Evolutionary conservation across 352 stramenopile species (phyloP), one percentile per base, ranked within the genome.

Genomic region (Phytophthora uliginosa): DNA sequence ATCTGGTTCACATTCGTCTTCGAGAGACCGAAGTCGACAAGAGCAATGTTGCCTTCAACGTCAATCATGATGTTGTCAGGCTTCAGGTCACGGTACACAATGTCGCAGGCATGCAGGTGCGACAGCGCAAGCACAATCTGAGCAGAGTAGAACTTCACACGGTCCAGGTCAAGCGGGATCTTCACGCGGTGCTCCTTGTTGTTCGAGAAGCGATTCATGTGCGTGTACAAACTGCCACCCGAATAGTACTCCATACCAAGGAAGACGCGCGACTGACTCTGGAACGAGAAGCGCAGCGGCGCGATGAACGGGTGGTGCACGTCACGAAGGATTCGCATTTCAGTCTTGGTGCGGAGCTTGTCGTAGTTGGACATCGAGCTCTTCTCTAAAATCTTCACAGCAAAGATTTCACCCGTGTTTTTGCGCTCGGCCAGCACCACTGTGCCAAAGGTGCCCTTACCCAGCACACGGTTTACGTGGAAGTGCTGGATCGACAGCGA

Each of bases 51-150:
- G 51, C 95, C 96, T 38, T 97, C 90, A 9, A 95, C 83, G 73
- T 99, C 96, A 53, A 99, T 90, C 78, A 98, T 97, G 54, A 99
- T 93, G 76, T 99, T 99, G 70, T 99, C 95, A 2, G 97, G 97
- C 66, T 99, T 99, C 22, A 99, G 74, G 65, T 99, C 97, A 58
- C 93, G 89, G 77, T 99, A 99, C 13, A 99, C 92, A 73, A 99
- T 98, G 79, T 98, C 93, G 58, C 90, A 95, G 12, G 92, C 87
- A 74, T 99, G 95, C 17, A 98, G 59, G 69, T 98, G 93, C 40
- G 89, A 96, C 34, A 99, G 80, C 31, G 90, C 95, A 0, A 98
- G 78, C 40, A 95, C 87, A 59, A 99, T 98, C 82, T 99, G 95
- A 52, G 95, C 95, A 9, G 87, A 81, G 75, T 98, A 98, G 58